phyloP scores from a whole-genome alignment of 139 green algal species.

The Axilococcus clingmanii region DNA sequence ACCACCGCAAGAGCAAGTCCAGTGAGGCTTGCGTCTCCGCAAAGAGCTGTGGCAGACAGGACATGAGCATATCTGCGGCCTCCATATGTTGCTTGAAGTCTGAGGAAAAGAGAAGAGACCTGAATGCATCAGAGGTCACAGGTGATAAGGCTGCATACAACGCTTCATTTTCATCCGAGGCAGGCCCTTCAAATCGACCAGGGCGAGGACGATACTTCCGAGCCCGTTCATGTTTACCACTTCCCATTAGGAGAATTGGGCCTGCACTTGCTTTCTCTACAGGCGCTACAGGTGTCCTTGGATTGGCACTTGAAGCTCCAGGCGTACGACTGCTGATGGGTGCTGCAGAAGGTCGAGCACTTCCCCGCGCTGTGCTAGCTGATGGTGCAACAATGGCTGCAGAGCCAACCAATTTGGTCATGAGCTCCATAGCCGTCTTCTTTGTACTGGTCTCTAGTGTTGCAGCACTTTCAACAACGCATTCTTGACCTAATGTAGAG shows the following conservation, averaged over 20 bases:
- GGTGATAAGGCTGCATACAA: constrained; percentile 53
- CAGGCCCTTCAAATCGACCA: constrained; percentile 55
- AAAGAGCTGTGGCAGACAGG: constrained; percentile 5
- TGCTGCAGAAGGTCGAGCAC: not conserved
- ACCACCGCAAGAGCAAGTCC: constrained; percentile 78
- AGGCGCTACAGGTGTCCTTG: not conserved
- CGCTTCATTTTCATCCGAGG: constrained; percentile 48
- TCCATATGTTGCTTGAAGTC: constrained; percentile 83
- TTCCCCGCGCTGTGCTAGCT: not conserved
- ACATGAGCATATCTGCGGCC: constrained; percentile 47
- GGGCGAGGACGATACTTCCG: constrained; percentile 40
- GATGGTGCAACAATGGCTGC: not conserved
- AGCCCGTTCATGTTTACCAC: not conserved
- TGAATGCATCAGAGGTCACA: constrained; percentile 30
- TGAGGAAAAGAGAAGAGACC: constrained; percentile 14
- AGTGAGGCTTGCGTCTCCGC: constrained; percentile 27
- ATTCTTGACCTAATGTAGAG: not conserved
- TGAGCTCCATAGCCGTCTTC: not conserved
- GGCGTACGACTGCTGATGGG: not conserved
- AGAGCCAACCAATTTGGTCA: not conserved
- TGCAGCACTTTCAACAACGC: constrained; percentile 5
- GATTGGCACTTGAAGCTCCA: not conserved
- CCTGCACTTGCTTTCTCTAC: not conserved
- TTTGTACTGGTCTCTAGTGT: constrained; percentile 1
- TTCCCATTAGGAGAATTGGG: not conserved